Evolutionary conservation across 805 yeast species (phyloP), one percentile per base, ranked within the genome.

Genomic region (Candida khao-thaluensis): DNA sequence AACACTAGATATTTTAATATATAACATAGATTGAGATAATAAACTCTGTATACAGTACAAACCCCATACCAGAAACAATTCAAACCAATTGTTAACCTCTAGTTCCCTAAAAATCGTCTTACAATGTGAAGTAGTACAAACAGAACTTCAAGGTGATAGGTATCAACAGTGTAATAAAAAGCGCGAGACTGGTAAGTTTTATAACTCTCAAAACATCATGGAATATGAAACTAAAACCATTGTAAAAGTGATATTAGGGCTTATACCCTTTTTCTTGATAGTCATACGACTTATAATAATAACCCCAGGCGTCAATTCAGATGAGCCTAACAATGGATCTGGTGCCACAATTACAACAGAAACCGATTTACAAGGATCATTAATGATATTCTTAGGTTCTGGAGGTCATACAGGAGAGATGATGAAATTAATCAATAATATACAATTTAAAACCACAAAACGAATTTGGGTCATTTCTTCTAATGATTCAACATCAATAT

Each of bases 321-420:
- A 41, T 15, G 10, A 37, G 5, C 20, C 30, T 5, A 12, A 15
- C 24, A 18, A n/a, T 21, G 9, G 9, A 22, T n/a, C n/a, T n/a
- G n/a, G n/a, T n/a, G 10, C 7, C 7, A 22, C 10, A 22, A 8
- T 22, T 7, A 22, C 10, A 8, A 10, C 7, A 7, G 24, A 22
- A 22, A 22, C 7, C 9, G 24, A 22, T 27, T 15, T 14, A 8
- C 22, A 37, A 21, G 60, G 60, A 2, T 40, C 53, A 3, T 42
- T 77, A 17, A 72, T 85, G 74, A 66, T 85, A 0, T 70, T 88
- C n/a, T 62, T 91, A 8, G 98, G 98, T 0, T 88, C 96, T 0
- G 99, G 99, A 1, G 98, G 97, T 2, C 98, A 89, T 53, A 89
- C 97, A 0, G 97, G 96, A 1, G 97, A 91, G 59, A 87, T 91